Evolutionary conservation across 805 yeast species (phyloP), one percentile per base, ranked within the genome.

Genomic region (Ogataea angusta): DNA sequence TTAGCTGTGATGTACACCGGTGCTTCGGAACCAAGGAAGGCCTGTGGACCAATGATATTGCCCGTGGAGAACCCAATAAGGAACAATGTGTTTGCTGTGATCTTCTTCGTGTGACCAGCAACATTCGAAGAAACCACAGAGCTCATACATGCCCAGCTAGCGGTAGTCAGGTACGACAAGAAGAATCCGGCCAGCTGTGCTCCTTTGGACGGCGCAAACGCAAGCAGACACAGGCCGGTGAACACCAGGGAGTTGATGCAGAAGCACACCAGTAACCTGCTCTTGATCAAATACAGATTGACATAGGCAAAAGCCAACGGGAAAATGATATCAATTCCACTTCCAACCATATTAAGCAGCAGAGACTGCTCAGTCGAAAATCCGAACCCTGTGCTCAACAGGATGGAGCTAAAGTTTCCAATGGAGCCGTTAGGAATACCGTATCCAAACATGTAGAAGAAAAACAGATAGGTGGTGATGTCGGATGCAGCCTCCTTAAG

Each of bases 41-140:
- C 64, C 46, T 74, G 79, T 1, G 82, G 80, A 3, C 83, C 83
- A 35, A 38, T 22, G 8, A 38, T 33, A 19, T 40, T 40, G 2
- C 37, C 43, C 7, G 66, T 72, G 54, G 78, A 72, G 57, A 69
- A 76, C 5, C 72, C 74, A 35, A 77, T 53, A 29, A 78, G 63
- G 42, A 63, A 57, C 22, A 72, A 47, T 2, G 76, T 72, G 51
- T 67, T 73, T 2, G 65, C 69, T 2, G 73, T 64, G 34, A 67
- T 58, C 54, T 76, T 76, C 62, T 78, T 79, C 9, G 84, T 76
- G 51, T 70, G 73, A 7, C 85, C 85, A 6, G 76, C 75, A 34
- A 69, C 66, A 49, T 76, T 76, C 5, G 76, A 62, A 19, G 78
- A 66, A 22, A 73, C 55, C 37, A 60, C 45, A 1, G 72, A 62